Conservation (phyloP, 202 grass and related monocot species). For the Hordeum pubiflorum region DNA sequence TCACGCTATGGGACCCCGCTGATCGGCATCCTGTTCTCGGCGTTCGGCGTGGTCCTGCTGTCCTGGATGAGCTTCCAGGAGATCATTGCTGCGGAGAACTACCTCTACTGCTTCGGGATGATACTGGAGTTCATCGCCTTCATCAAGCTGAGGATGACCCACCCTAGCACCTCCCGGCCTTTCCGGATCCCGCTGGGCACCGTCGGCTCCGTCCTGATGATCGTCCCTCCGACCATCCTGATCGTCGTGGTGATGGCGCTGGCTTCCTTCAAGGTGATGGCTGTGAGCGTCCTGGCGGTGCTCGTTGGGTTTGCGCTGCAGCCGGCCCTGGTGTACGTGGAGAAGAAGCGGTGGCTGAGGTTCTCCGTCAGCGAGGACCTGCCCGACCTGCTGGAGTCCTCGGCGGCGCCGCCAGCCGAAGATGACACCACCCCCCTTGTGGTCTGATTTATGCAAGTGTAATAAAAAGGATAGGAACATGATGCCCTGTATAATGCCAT, state of each 20-base stretch:
- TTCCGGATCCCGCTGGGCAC: conserved; percentile 56
- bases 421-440: background rate
- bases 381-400: conserved; percentile 30
- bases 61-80: conserved; percentile 80
- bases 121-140: conserved; percentile 72
- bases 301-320: conserved; percentile 35
- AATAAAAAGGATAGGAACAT: background rate
- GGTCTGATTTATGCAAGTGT: conserved; percentile 16
- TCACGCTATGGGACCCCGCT: conserved; percentile 48
- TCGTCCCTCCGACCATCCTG: conserved; percentile 38
- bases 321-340: conserved; percentile 30
- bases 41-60: conserved; percentile 45
- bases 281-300: conserved; percentile 38
- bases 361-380: conserved; percentile 50
- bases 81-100: conserved; percentile 59
- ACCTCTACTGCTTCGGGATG: conserved; percentile 68
- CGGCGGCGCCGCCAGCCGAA: background rate
- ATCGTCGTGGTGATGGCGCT: conserved; percentile 48
- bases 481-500: background rate
- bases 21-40: conserved; percentile 53
- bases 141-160: conserved; percentile 43
- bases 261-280: conserved; percentile 50
- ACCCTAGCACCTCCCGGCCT: conserved; percentile 37
- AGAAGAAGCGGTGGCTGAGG: conserved; percentile 36
- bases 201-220: conserved; percentile 40